These are phyloP conservation scores for Colletotrichum nymphaeae DNA, from an alignment of 2,329 filamentous ascomycete species.

Conservation along the genomic window DNA sequence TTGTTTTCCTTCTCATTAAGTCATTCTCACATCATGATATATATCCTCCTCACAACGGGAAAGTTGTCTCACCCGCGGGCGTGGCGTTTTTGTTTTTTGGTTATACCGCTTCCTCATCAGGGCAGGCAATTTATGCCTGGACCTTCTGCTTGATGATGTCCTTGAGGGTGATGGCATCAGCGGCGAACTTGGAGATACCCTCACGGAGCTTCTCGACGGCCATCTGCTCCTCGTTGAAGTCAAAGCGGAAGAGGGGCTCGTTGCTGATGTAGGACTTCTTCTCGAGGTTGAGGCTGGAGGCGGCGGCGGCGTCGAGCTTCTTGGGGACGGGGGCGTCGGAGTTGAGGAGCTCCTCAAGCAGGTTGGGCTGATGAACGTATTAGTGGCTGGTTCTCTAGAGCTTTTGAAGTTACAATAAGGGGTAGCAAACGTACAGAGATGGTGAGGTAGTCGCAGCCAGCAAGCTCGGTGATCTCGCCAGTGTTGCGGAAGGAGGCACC, in stretches of 20 bases:
- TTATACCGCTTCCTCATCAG: not conserved
- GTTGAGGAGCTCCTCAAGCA: conserved; percentile 94
- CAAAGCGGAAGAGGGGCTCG: conserved; percentile 94
- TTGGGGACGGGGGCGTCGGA: conserved; percentile 83
- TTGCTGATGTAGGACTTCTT: conserved; percentile 93
- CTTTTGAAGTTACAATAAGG: no score
- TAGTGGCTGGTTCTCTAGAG: not conserved
- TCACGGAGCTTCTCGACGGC: conserved; percentile 98
- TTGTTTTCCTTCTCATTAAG: conserved; percentile 33
- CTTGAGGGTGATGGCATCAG: conserved; percentile 95
- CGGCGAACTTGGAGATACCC: conserved; percentile 99
- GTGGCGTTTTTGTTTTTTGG: not conserved
- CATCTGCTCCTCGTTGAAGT: conserved; percentile 99
- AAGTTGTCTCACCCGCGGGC: not conserved
- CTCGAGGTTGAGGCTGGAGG: conserved; percentile 77
- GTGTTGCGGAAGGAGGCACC: conserved; percentile 96
- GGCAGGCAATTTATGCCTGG: conserved; percentile 48
- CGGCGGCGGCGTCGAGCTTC: conserved; percentile 85
- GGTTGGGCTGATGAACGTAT: conserved; percentile 73
- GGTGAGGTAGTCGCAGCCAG: conserved; percentile 98
- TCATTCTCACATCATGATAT: conserved; percentile 35
- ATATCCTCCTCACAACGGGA: conserved; percentile 22
- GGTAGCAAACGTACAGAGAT: conserved; percentile 77
- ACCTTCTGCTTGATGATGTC: conserved; percentile 91
- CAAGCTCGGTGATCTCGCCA: conserved; percentile 97